Conservation (phyloP, 164 flowering plant species). For the Stephania japonica region DNA sequence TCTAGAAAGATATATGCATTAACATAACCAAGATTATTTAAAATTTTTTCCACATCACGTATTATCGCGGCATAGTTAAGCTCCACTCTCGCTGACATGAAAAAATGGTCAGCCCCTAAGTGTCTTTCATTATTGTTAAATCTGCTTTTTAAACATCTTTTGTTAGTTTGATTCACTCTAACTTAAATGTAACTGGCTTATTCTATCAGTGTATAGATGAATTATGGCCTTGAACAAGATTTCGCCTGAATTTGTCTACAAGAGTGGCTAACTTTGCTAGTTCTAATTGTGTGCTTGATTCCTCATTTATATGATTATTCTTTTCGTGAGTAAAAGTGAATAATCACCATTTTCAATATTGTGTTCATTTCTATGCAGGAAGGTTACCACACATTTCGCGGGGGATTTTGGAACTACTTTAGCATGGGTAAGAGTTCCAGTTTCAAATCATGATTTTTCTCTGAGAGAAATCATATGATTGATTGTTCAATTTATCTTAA, state of each 20-base stretch:
- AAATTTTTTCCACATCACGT: no score
- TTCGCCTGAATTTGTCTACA: no score
- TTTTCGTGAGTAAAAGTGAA: slow-evolving; percentile 2
- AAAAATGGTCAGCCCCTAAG: no score
- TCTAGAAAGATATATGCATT: no score
- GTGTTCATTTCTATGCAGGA: slow-evolving; percentile 40
- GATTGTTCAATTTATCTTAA: neutral
- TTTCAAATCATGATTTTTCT: neutral
- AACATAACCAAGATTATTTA: no score
- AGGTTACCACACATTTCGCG: slow-evolving; percentile 77
- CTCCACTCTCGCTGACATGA: neutral
- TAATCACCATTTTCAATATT: neutral
- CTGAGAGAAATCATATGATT: neutral
- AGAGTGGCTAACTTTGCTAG: neutral
- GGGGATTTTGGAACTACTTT: slow-evolving; percentile 99
- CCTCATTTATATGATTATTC: neutral
- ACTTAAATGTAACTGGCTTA: neutral
- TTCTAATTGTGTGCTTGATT: neutral
- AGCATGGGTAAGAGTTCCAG: slow-evolving; percentile 72
- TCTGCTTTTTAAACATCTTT: no score
- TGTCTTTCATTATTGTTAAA: no score
- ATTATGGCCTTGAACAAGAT: neutral
- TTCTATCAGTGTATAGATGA: neutral
- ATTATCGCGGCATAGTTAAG: no score
- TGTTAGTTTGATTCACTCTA: neutral